A percentile compares a stretch with the other conserved stretches of the same genome.
Conservation (phyloP, 1,284 basidiomycete species). For the Tetrapyrgos nigripes region DNA sequence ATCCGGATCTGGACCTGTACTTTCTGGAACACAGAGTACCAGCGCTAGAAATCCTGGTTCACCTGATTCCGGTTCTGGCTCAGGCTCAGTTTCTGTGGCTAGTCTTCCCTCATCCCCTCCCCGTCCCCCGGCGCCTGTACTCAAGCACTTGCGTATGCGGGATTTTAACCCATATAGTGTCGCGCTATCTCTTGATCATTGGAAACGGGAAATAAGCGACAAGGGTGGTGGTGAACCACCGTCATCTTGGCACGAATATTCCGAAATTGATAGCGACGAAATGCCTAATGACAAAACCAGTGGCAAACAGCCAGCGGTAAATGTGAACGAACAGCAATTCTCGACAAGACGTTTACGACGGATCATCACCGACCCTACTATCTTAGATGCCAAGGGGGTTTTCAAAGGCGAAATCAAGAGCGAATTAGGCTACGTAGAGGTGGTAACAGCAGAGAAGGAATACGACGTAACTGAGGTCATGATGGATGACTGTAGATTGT, state of each 20-base stretch:
- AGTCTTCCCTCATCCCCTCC: not conserved
- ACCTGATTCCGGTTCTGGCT: not conserved
- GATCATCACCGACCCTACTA: constrained; percentile 46
- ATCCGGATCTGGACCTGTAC: not conserved
- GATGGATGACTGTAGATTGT: constrained; percentile 57
- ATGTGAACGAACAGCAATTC: constrained; percentile 30
- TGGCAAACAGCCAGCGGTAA: constrained; percentile 7
- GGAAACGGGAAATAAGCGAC: constrained; percentile 14
- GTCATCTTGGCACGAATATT: not conserved
- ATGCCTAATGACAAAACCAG: constrained; percentile 26
- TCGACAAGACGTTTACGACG: constrained; percentile 21
- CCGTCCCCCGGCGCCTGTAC: constrained; percentile 16
- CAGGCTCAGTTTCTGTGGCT: not conserved
- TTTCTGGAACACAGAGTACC: not conserved
- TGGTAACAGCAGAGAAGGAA: constrained; percentile 45
- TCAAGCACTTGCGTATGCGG: constrained; percentile 46
- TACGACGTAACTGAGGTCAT: constrained; percentile 58
- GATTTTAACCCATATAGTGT: constrained; percentile 56
- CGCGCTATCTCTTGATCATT: constrained; percentile 22
- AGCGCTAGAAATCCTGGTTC: not conserved
- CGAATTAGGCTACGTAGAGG: constrained; percentile 54
- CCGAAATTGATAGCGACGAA: not conserved
- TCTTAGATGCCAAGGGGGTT: constrained; percentile 45
- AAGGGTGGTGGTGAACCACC: constrained; percentile 5
- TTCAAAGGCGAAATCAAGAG: constrained; percentile 52